Evolutionary conservation across 495 filamentous ascomycete species (phyloP), one percentile per base, ranked within the genome.

Genomic region (Lindgomyces ingoldianus): DNA sequence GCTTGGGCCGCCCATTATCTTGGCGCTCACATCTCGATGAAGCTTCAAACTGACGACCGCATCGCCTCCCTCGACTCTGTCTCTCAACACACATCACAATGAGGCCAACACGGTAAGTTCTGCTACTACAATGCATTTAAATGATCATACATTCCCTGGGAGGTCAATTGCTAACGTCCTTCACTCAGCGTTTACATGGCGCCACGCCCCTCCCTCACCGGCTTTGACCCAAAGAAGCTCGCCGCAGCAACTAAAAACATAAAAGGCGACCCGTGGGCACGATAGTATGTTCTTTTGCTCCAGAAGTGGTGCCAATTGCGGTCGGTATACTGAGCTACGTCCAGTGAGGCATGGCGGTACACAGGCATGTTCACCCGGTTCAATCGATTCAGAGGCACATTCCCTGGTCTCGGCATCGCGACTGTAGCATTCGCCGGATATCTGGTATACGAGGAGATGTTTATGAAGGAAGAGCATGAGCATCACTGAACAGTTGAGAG

Each of bases 281-380:
- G 87, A 81, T 70, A 79, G 93, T 96, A 77, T 48, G 81, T 33
- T 9, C 44, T 18, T 41, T 16, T n/a, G 47, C 21, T 39, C 54
- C 21, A 44, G 4, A 4, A 24, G 19, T 16, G 10, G 21, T 16
- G 21, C 24, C 60, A n/a, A 6, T 39, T 41, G 4, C 41, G 1
- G 18, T 39, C 27, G 4, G 41, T 8, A 45, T 45, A 57, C 53
- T 52, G 55, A 57, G 22, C 41, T 46, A 2, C 42, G 29, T 49
- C 22, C 75, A 98, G 94, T 64, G 94, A 98, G 78, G 81, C 89
- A 74, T 98, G 94, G 94, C 86, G 94, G 70, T 97, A 95, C 80
- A 85, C 85, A 49, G 95, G 93, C 67, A 88, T 85, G 44, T 98
- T 97, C 83, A 87, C 86, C 59, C 84, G 93, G 55, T 89, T 77